phyloP scores from a whole-genome alignment of 1,284 basidiomycete genomes.

The Ceratorhiza oryzae-sativae region DNA sequence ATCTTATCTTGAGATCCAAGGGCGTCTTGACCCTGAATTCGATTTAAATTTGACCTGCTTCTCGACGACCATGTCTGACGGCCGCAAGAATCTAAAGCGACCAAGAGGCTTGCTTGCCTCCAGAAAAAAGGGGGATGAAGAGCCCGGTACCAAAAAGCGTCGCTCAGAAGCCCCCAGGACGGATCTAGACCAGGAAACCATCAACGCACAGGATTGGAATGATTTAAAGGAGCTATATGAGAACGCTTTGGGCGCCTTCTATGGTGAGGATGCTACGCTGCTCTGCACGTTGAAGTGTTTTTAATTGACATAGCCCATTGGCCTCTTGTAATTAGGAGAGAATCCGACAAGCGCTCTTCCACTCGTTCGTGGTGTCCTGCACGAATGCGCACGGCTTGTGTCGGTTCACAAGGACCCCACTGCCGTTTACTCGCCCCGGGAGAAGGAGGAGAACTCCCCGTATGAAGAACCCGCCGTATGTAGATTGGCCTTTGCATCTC shows the following conservation, averaged over 20 bases:
- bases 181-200: slow-evolving; percentile 8
- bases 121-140: background rate
- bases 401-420: slow-evolving; percentile 63
- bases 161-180: background rate
- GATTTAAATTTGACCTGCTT: slow-evolving; percentile 24
- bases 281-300: background rate
- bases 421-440: slow-evolving; percentile 52
- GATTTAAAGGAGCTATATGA: slow-evolving; percentile 68
- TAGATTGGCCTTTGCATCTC: background rate
- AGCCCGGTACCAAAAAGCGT: slow-evolving; percentile 6
- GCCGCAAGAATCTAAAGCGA: slow-evolving; percentile 17
- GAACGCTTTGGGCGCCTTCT: slow-evolving; percentile 63
- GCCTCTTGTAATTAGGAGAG: slow-evolving; percentile 55
- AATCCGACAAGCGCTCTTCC: slow-evolving; percentile 58
- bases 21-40: background rate
- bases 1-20: background rate
- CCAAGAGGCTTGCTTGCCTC: slow-evolving; percentile 29
- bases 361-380: slow-evolving; percentile 65
- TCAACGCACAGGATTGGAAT: slow-evolving; percentile 65
- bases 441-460: background rate
- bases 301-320: slow-evolving; percentile 31
- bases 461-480: background rate
- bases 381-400: slow-evolving; percentile 69
- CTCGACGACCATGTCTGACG: background rate
- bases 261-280: slow-evolving; percentile 55